Base-by-base conservation (phyloP, 208 protist genomes). In the Wallacemonas sp. region DNA sequence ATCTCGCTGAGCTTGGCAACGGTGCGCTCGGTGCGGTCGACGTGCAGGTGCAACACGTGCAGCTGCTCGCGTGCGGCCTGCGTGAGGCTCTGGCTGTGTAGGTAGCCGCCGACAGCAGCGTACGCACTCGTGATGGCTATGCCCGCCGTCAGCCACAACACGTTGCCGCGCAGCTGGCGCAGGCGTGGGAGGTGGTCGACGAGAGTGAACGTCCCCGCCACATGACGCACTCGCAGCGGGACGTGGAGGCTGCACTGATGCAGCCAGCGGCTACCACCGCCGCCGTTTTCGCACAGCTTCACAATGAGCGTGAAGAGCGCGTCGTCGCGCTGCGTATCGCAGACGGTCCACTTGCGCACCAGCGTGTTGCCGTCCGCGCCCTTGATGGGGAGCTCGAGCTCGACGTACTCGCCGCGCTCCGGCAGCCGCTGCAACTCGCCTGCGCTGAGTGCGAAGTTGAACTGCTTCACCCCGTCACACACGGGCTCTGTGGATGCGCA, bases 1-100 rank as follows among this genome's bases (percentile, higher is more conserved):
- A 89, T 74, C 27, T 78, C 63, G 14, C 64, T 48, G 30, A 88
- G 30, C 61, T 78, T 82, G 16, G 86, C 65, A n/a, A 94, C 76
- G n/a, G 62, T 69, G 19, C 70, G 74, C 4, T 68, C 33, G 24
- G 29, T 77, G 44, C 67, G 65, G 34, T 92, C 90, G 9, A 83
- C 78, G 72, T 94, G 91, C n/a, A 96, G 65, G 63, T 96, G 91
- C 26, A 90, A 52, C 27, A 92, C 70, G 34, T 85, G 71, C 46
- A 96, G 63, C 29, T 47, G 34, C 61, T 83, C 72, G 11, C 26
- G 29, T 14, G 58, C 26, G 26, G 52, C 68, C 32, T 76, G 70
- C 14, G 72, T 63, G 26, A 88, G 72, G 14, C 64, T 55, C 23
- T 70, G 58, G 46, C 80, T 74, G 52, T 58, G 30, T 21, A 58